Base-by-base conservation (phyloP, 495 filamentous ascomycete species). In the Thozetella sp. region DNA sequence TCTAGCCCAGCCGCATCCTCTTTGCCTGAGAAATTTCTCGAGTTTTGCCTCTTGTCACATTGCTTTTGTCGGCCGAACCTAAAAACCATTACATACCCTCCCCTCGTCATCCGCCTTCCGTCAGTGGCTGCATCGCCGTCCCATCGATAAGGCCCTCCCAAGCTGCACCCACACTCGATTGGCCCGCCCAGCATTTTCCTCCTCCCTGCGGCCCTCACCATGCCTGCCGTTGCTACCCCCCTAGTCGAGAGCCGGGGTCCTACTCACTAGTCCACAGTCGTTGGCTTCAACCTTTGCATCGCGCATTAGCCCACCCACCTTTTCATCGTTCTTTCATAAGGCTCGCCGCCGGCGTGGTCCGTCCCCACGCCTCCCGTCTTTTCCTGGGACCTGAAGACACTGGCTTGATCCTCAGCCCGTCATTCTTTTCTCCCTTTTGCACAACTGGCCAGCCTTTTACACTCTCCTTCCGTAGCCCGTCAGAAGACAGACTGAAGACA, bases 41-140 rank as follows among this genome's bases (percentile, higher is more conserved):
- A 6, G 15, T n/a, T 48, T 10, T 4, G 9, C 9, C 43, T 3
- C n/a, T 3, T 10, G 9, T 48, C n/a, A 13, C 20, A 15, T 48
- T 48, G 43, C 43, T 48, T 48, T 48, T 48, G 30, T 48, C 6
- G 6, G 11, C n/a, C 10, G 4, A 48, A 48, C 43, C 30, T 17
- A 6, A 48, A 13, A 15, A 3, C n/a, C n/a, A 48, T 48, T 48
- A 48, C 43, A 19, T 48, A 11, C 43, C 20, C 11, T 48, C 43
- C 43, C 6, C 11, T 48, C n/a, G 43, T 20, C 43, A 20, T 19
- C 43, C 43, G 9, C 10, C 43, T 48, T 13, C 43, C 43, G 43
- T 48, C 43, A 48, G 43, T 48, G 43, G 43, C 43, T 48, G 43
- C 43, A 48, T 48, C 43, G 12, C 43, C 43, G 43, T 48, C 10